Base-by-base conservation (phyloP, 2,329 filamentous ascomycete genomes). In the Aureobasidium mangrovei region DNA sequence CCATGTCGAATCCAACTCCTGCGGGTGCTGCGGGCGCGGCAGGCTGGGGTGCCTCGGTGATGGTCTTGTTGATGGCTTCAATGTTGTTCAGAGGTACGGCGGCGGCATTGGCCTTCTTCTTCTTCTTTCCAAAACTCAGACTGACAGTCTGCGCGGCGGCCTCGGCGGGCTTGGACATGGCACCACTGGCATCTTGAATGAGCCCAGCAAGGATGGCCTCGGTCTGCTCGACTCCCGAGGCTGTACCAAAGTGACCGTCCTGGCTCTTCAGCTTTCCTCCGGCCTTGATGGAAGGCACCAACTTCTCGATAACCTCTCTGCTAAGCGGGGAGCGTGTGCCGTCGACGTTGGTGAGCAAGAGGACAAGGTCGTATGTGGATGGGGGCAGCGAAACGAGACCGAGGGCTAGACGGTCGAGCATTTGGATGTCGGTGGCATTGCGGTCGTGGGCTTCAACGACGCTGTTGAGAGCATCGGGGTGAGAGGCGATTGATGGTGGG, bases 361-460 rank as follows among this genome's bases (percentile, higher is more conserved):
- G 80, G 41, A 97, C 80, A 41, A 86, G 72, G 68, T 94, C 88
- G 75, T 98, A 98, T 53, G 87, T 86, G 46, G 81, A 74, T 53
- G 80, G 62, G 1, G 91, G 86, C 0, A 98, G 82, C 6, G 83
- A 76, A 55, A 93, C 88, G 36, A 95, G 77, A 58, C 89, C 89
- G 35, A 87, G 81, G 2, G 87, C 83, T 39, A 98, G 80, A 49
- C 93, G 88, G 73, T 98, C 93, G 58, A 98, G 86, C 93, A 98
- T 98, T 71, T 97, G 93, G 52, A 98, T 78, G 67, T 98, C 93
- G 58, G 90, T 91, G 43, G 79, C 76, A 59, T 78, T 74, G 66
- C 89, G 85, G 69, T 93, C 83, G 73, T 88, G 83, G 55, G 82
- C 75, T 56, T 82, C 77, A 64, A 95, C 81, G 58, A 93, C 77